Evolutionary conservation across 2,329 filamentous ascomycete genomes (phyloP), one percentile per base, ranked within the genome.

Genomic region (Xylariaceae sp.): DNA sequence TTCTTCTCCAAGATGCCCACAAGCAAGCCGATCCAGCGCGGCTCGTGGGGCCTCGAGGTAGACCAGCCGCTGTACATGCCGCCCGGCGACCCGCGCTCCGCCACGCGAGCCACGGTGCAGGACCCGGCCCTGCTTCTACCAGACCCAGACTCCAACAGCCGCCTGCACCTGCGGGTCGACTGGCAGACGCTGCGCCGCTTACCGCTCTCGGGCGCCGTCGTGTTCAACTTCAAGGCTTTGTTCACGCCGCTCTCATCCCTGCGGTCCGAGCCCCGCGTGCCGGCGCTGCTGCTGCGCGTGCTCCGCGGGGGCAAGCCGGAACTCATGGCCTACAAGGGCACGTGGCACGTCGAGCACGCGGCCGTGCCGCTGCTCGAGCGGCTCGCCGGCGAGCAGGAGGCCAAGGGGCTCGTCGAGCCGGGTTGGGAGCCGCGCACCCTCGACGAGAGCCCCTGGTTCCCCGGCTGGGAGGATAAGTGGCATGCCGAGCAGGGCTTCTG

Each of bases 221-320:
- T 87, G 0, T 94, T 94, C 64, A 93, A 92, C 56, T 94, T 90
- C 72, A 93, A 90, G 52, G 85, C 82, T 0, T 58, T 92, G 0
- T 93, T 93, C 58, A 92, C 85, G 0, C 82, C 83, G 0, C 55
- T 94, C 0, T 54, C 67, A 1, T 76, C 82, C 42, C 77, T 93
- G 37, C 64, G 73, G 3, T 67, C 82, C 36, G 87, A 94, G 55
- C 74, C 83, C 0, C 82, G 77, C 29, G 62, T 94, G 0, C 87
- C 87, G 0, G 73, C 72, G 0, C 53, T 93, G 5, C 33, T 87
- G 2, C 57, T 77, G 2, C 83, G 81, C 57, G 63, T 92, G 1
- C 47, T 90, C n/a, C 71, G 65, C 14, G 76, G 85, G 19, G 83
- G 80, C 2, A 87, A 87, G 58, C 69, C 68, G 51, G 75, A 58